These are phyloP conservation scores for Ehretia macrophylla DNA, from an alignment of 257 asterid genomes.

Conservation along the genomic window DNA sequence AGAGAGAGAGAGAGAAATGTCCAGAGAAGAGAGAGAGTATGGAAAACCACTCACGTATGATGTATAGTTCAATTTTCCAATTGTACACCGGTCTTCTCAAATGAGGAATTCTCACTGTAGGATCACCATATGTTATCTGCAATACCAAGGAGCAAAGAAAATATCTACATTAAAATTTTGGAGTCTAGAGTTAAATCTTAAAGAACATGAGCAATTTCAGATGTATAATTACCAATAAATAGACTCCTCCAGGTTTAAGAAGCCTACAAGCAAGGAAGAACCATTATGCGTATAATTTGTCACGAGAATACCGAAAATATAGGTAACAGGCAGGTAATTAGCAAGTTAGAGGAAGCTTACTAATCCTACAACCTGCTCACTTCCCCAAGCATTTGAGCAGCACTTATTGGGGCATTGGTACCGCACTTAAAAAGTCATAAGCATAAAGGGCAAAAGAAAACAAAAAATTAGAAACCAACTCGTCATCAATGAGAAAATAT, in stretches of 20 bases:
- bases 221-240: constrained; percentile 65
- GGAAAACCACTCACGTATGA: constrained; percentile 63
- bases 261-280: constrained; percentile 53
- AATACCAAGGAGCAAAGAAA: constrained; percentile 19
- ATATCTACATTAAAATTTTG: constrained; percentile 10
- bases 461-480: constrained; percentile 15
- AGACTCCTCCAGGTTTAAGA: constrained; percentile 93
- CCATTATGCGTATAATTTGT: constrained; percentile 3
- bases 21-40: background rate
- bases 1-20: too few relatives aligned
- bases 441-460: constrained; percentile 1
- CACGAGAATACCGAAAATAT: constrained; percentile 1
- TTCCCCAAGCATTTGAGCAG: constrained; percentile 96
- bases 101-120: constrained; percentile 84
- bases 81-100: constrained; percentile 62
- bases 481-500: constrained; percentile 1
- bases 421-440: constrained; percentile 67
- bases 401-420: constrained; percentile 67
- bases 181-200: constrained; percentile 6
- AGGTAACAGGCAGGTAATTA: constrained; percentile 3
- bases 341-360: constrained; percentile 10
- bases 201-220: constrained; percentile 16
- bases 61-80: constrained; percentile 81
- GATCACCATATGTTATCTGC: constrained; percentile 98
- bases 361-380: constrained; percentile 74